A percentile compares a stretch with the other conserved stretches of the same genome.
Conservation (phyloP, 345 rosid species). For the Citrus trifoliata region DNA sequence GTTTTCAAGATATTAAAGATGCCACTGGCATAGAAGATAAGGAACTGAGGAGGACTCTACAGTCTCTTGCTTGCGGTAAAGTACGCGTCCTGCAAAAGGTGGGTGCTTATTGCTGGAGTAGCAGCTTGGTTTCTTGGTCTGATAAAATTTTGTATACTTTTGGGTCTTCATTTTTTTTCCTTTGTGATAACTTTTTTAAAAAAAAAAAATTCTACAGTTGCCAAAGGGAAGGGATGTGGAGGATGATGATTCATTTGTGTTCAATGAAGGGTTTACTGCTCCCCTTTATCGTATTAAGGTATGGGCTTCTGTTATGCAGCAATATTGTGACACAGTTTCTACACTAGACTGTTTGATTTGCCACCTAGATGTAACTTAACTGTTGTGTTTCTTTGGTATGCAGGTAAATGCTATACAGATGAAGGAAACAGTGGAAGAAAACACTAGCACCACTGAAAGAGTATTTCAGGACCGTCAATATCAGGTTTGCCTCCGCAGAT, state of each 20-base stretch:
- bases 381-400: conserved; percentile 18
- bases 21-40: conserved; percentile 93
- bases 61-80: conserved; percentile 98
- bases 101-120: conserved; percentile 7
- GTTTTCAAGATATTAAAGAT: conserved; percentile 89
- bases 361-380: background rate
- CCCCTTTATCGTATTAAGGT: conserved; percentile 93
- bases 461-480: conserved; percentile 98
- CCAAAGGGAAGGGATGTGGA: conserved; percentile 96
- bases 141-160: background rate
- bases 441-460: conserved; percentile 94
- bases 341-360: background rate
- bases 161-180: background rate
- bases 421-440: conserved; percentile 99
- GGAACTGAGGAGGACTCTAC: conserved; percentile 89
- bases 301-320: background rate
- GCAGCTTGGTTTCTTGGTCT: background rate
- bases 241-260: conserved; percentile 79
- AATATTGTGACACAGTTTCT: background rate
- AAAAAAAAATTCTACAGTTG: conserved; percentile 33
- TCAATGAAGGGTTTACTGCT: conserved; percentile 77
- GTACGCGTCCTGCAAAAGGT: conserved; percentile 94
- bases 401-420: conserved; percentile 99
- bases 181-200: background rate
- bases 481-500: conserved; percentile 52